Conservation (phyloP, 805 yeast genomes). For the Nadsonia fulvescens region DNA sequence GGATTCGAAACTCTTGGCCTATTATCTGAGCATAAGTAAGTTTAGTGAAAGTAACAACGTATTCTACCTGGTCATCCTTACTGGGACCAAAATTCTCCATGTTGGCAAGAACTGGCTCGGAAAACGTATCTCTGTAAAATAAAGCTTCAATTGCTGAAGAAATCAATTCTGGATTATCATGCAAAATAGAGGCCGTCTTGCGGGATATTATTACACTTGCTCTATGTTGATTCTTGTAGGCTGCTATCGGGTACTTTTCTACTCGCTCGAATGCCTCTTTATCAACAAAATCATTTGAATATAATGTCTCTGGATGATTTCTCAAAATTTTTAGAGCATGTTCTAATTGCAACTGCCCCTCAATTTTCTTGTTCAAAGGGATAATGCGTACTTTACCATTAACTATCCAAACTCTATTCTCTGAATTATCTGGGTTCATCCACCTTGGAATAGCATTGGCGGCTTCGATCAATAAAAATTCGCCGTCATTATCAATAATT, state of each 20-base stretch:
- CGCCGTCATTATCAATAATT: slow-evolving; percentile 35
- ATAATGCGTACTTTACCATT: slow-evolving; percentile 23
- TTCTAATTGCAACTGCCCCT: too few species aligned
- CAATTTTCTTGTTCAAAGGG: slow-evolving; percentile 19
- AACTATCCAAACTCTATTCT: slow-evolving; percentile 31
- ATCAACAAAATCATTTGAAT: too few species aligned
- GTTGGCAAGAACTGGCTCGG: too few species aligned
- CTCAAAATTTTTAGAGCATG: too few species aligned
- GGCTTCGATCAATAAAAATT: slow-evolving; percentile 33
- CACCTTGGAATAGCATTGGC: slow-evolving; percentile 30
- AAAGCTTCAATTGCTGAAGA: slow-evolving; percentile 12
- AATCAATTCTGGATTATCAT: slow-evolving; percentile 9
- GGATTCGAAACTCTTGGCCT: slow-evolving; percentile 9
- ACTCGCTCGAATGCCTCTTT: slow-evolving; percentile 5
- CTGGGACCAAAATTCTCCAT: too few species aligned
- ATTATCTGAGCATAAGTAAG: slow-evolving; percentile 12
- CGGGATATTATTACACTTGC: slow-evolving; percentile 11
- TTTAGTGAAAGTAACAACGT: slow-evolving; percentile 10
- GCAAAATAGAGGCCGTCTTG: slow-evolving; percentile 12
- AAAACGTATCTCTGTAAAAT: slow-evolving; percentile 10
- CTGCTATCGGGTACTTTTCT: slow-evolving; percentile 9
- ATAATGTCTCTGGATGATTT: too few species aligned
- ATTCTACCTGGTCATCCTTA: slow-evolving; percentile 10
- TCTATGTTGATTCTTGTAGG: slow-evolving; percentile 8
- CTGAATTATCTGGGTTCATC: slow-evolving; percentile 27